phyloP scores from a whole-genome alignment of 352 stramenopile species.

The Pythium scleroteichum region DNA sequence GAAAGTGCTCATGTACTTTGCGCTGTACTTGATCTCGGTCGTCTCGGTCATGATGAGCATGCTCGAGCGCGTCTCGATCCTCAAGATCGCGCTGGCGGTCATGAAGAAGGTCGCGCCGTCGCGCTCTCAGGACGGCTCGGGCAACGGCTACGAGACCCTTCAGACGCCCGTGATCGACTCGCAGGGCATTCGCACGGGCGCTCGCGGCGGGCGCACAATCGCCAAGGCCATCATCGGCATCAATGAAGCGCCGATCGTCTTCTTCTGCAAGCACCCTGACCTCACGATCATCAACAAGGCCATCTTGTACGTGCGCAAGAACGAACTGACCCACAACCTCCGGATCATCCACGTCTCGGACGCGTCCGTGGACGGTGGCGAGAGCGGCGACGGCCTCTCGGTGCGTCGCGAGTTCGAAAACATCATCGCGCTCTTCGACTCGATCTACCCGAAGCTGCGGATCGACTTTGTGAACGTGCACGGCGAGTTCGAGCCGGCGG shows the following conservation, averaged over 20 bases:
- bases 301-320: conserved; percentile 91
- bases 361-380: conserved; percentile 26
- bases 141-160: not conserved
- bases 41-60: conserved; percentile 73
- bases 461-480: conserved; percentile 84
- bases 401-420: conserved; percentile 31
- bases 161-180: conserved; percentile 2
- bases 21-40: conserved; percentile 69
- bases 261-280: conserved; percentile 88
- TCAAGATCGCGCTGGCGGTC: conserved; percentile 67
- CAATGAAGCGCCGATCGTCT: conserved; percentile 84
- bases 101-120: conserved; percentile 62
- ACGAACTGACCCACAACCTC: conserved; percentile 90
- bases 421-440: conserved; percentile 73
- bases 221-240: conserved; percentile 52
- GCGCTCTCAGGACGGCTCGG: conserved; percentile 8
- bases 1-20: conserved; percentile 79
- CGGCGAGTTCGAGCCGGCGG: conserved; percentile 56
- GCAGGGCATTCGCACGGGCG: conserved; percentile 46
- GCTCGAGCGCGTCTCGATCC: conserved; percentile 71
- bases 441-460: conserved; percentile 91
- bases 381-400: conserved; percentile 14
- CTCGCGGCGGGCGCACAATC: conserved; percentile 62
- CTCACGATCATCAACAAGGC: conserved; percentile 92
- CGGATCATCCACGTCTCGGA: conserved; percentile 80